Conservation (phyloP, 108 stramenopile species). For the Cyclotella kingstonii region DNA sequence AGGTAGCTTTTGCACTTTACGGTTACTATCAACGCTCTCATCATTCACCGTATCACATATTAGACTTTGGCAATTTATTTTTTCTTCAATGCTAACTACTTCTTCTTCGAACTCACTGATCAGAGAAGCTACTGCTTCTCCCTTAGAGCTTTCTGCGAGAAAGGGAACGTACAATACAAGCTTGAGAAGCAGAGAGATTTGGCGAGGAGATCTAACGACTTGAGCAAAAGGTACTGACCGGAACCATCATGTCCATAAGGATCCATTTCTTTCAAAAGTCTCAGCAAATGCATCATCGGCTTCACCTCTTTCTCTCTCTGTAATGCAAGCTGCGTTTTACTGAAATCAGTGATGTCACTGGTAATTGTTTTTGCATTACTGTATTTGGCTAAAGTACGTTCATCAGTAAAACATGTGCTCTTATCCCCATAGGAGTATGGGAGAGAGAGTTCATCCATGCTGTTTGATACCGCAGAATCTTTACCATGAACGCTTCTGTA, state of each 20-base stretch:
- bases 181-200: no score
- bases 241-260: not conserved
- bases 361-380: no score
- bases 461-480: no score
- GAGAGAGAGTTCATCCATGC: no score
- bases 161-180: not conserved
- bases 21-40: slow-evolving; percentile 1
- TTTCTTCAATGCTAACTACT: slow-evolving; percentile 3
- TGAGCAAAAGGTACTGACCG: no score
- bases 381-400: no score
- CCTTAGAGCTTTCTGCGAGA: not conserved
- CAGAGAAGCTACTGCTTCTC: slow-evolving; percentile 8
- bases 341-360: slow-evolving; percentile 4
- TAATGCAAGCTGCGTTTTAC: slow-evolving; percentile 4
- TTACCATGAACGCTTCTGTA: no score
- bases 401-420: no score
- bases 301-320: slow-evolving; percentile 5
- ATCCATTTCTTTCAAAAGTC: slow-evolving; percentile 13
- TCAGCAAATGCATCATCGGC: slow-evolving; percentile 18
- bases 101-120: slow-evolving; percentile 12
- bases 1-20: slow-evolving; percentile 22
- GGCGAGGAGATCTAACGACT: no score
- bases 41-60: not conserved
- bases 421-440: no score
- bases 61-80: not conserved